Conservation (phyloP, 2,329 filamentous ascomycete species). For the Colletotrichum euphorbiae region DNA sequence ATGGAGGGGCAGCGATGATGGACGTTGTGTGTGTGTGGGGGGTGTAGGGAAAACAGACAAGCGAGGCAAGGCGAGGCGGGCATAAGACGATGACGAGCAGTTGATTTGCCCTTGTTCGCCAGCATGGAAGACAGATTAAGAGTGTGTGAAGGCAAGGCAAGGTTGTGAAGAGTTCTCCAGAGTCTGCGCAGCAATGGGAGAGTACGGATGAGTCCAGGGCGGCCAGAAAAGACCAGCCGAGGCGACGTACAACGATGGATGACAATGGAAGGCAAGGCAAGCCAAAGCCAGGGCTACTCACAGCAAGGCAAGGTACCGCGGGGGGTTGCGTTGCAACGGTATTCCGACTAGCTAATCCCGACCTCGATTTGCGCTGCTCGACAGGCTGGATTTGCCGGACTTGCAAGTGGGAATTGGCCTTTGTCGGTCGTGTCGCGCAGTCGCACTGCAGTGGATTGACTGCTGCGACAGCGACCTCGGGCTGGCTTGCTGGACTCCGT, state of each 20-base stretch:
- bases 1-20: conserved; percentile 20
- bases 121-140: not conserved
- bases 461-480: conserved; percentile 22
- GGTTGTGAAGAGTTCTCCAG: not conserved
- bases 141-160: not conserved
- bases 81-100: not conserved
- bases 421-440: conserved; percentile 12
- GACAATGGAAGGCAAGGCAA: not conserved
- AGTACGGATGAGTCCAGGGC: not conserved
- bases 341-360: conserved; percentile 35
- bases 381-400: conserved; percentile 21
- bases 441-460: conserved; percentile 13
- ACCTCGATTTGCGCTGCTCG: not conserved
- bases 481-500: not conserved
- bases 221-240: conserved; percentile 19
- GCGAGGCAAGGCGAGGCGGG: conserved; percentile 10
- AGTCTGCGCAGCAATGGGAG: not conserved
- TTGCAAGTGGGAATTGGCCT: conserved; percentile 30
- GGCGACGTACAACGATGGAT: not conserved
- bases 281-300: conserved; percentile 14
- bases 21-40: not conserved
- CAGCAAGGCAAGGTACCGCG: conserved; percentile 11
- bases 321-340: conserved; percentile 25
- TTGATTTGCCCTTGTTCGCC: conserved; percentile 15
- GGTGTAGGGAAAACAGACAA: conserved; percentile 1